Percentiles rank a stretch among this genome's conserved stretches.
Conservation (phyloP, 2,329 filamentous ascomycete genomes). For the Fusarium sp. region DNA sequence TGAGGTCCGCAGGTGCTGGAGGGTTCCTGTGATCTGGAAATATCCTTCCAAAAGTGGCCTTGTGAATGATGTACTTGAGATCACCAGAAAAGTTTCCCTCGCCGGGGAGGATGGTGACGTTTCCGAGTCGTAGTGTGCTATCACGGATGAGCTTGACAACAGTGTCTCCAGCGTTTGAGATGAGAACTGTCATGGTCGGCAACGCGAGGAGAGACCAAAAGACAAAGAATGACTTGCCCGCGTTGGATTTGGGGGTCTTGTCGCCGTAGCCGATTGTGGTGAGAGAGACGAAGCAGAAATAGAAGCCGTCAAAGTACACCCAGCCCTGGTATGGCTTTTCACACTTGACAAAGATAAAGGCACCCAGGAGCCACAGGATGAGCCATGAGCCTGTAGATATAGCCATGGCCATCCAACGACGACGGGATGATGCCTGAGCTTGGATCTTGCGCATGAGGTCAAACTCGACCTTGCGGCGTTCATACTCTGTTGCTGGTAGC, state of each 20-base stretch:
- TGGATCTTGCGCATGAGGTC: constrained; percentile 87
- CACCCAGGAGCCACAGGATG: constrained; percentile 84
- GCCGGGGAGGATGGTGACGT: constrained; percentile 70
- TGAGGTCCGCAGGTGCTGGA: background rate
- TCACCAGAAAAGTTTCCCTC: constrained; percentile 62
- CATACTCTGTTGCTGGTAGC: constrained; percentile 56
- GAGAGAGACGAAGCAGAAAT: constrained; percentile 87
- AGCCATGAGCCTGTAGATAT: constrained; percentile 77
- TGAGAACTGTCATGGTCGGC: constrained; percentile 88
- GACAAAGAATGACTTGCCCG: constrained; percentile 89
- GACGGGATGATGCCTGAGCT: constrained; percentile 69
- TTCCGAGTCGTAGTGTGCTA: constrained; percentile 66
- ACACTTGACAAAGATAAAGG: constrained; percentile 73
- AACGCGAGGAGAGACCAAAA: constrained; percentile 90
- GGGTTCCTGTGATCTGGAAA: constrained; percentile 46
- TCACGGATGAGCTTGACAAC: constrained; percentile 74
- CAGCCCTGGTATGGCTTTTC: constrained; percentile 69
- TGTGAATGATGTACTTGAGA: constrained; percentile 57
- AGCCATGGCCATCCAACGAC: constrained; percentile 79
- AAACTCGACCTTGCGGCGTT: constrained; percentile 78
- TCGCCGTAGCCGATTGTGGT: constrained; percentile 92
- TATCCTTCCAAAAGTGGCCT: constrained; percentile 57
- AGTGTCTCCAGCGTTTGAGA: constrained; percentile 86
- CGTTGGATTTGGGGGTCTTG: constrained; percentile 78
- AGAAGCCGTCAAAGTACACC: constrained; percentile 84